Base-by-base conservation (phyloP, 805 yeast genomes). In the Candida methanosorbosa region DNA sequence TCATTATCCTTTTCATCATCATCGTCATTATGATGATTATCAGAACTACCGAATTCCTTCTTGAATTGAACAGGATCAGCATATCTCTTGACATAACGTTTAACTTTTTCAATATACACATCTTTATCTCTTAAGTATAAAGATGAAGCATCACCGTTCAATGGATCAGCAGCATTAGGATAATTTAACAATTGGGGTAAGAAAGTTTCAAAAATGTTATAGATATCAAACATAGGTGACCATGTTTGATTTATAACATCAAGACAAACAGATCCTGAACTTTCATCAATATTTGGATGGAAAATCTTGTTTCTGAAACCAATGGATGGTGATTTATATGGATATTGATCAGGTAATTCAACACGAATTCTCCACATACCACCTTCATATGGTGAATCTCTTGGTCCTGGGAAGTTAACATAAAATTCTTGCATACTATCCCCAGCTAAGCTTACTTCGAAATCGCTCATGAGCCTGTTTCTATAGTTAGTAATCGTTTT, bases 171-270 rank as follows among this genome's bases (percentile, higher is more conserved):
- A 2, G 97, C 90, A 51, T 90, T 90, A 15, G 97, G 97, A 51
- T 90, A 92, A 36, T 88, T 73, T 41, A 90, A 64, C 38, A 90
- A 63, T 48, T 94, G 97, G 6, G 98, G 98, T 39, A 90, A 63
- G 62, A 90, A 92, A 53, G 85, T 80, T 50, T 90, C 97, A 54
- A 92, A 85, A 18, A 90, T 83, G 54, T 92, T 92, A 44, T 79
- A 66, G 44, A 92, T 70, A 36, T 92, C 97, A 64, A 87, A 90
- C 86, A 90, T 83, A 2, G 98, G 97, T 28, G 94, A 83, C 98
- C 98, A 90, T 1, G 97, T 86, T 53, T 90, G 96, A 56, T 90
- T 90, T 43, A 90, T 88, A 14, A 92, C 97, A 56, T 90, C 97
- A 33, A 90, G 73, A 59, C 98, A 90, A 6, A 90, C 96, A 0